Conservation (phyloP, 2,329 filamentous ascomycete genomes). For the Pseudopyrenochaeta lycopersici region DNA sequence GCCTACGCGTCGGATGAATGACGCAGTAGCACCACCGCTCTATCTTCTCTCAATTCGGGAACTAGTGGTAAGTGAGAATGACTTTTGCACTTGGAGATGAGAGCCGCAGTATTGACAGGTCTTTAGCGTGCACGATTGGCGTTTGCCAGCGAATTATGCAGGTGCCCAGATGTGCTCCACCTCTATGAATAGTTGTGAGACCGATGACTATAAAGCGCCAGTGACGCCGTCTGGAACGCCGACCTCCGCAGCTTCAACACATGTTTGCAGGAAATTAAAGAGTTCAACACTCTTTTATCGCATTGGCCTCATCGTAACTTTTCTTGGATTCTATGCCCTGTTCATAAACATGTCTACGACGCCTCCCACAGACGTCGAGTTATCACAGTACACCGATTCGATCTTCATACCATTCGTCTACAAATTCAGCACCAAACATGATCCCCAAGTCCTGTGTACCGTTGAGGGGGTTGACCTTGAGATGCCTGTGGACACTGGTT, state of each 20-base stretch:
- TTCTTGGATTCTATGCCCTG: constrained; percentile 14
- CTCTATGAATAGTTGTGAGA: constrained; percentile 29
- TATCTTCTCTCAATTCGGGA: neutral
- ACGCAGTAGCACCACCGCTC: constrained; percentile 8
- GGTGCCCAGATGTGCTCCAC: constrained; percentile 1
- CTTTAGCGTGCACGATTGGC: constrained; percentile 7
- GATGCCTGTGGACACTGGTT: constrained; percentile 48
- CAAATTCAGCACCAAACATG: constrained; percentile 34
- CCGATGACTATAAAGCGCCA: constrained; percentile 24
- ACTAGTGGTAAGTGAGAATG: neutral
- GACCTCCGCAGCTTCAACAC: constrained; percentile 24
- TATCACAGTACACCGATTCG: constrained; percentile 28
- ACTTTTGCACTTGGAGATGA: neutral
- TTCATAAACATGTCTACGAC: constrained; percentile 14
- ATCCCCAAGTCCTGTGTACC: constrained; percentile 38
- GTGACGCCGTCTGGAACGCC: constrained; percentile 6
- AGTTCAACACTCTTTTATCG: constrained; percentile 33
- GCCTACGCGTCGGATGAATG: constrained; percentile 16
- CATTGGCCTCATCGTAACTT: constrained; percentile 9
- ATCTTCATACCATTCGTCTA: constrained; percentile 46
- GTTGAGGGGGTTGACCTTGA: constrained; percentile 37
- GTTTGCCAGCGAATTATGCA: constrained; percentile 18
- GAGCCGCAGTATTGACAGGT: constrained; percentile 19
- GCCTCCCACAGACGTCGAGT: constrained; percentile 11
- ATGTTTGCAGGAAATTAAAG: constrained; percentile 5